Percentiles rank a stretch among this genome's conserved stretches.
Conservation (phyloP, 306 rosid genomes). For the Sphenostylis stenocarpa region DNA sequence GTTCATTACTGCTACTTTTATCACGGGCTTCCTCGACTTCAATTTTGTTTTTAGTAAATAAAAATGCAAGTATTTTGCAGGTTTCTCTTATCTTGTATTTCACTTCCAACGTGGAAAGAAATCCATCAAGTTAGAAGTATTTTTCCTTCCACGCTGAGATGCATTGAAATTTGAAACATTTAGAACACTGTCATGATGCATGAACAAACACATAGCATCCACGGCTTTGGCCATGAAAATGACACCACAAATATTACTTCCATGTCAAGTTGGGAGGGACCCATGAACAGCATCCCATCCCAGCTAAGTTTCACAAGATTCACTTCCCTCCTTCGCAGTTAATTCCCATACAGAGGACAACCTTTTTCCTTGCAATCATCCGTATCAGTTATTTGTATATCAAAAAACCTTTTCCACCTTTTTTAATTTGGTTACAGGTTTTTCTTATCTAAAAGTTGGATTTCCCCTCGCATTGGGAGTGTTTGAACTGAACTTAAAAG, state of each 20-base stretch:
- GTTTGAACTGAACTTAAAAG: too few relatives aligned
- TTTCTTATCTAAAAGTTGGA: too few relatives aligned
- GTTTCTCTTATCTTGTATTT: background rate
- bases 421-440: too few relatives aligned
- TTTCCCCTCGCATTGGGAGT: too few relatives aligned
- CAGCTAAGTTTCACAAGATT: slow-evolving; percentile 34
- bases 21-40: background rate
- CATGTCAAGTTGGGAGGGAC: slow-evolving; percentile 17
- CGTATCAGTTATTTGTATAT: background rate
- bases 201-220: slow-evolving; percentile 10
- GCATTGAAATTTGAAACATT: too few relatives aligned
- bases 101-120: background rate
- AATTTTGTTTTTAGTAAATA: background rate
- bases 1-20: too few relatives aligned
- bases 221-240: slow-evolving; percentile 33
- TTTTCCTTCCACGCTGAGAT: too few relatives aligned
- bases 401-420: too few relatives aligned
- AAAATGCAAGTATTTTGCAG: too few relatives aligned
- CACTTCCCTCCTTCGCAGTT: slow-evolving; percentile 7
- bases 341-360: background rate
- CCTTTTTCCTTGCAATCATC: background rate
- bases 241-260: slow-evolving; percentile 10
- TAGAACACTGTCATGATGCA: background rate
- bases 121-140: too few relatives aligned
- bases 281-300: slow-evolving; percentile 2